phyloP scores from a whole-genome alignment of 352 stramenopile species.

The Plasmopara muralis region DNA sequence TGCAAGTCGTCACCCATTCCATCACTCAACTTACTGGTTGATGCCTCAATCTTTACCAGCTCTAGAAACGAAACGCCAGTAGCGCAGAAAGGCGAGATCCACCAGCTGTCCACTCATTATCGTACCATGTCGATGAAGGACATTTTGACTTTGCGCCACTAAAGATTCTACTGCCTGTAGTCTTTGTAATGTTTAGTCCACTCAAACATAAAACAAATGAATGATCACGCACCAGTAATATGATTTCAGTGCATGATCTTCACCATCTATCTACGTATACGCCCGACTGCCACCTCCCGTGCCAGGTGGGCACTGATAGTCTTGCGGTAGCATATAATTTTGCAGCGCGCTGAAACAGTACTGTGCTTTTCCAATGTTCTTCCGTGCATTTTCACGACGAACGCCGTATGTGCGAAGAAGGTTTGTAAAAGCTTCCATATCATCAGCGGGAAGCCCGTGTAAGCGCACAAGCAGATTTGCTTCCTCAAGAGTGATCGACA shows the following conservation, averaged over 20 bases:
- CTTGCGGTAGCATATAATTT: constrained; percentile 73
- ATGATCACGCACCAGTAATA: constrained; percentile 4
- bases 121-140: constrained; percentile 74
- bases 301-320: constrained; percentile 76
- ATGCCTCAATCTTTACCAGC: constrained; percentile 60
- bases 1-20: constrained; percentile 25
- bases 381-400: constrained; percentile 76
- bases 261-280: constrained; percentile 38
- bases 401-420: constrained; percentile 71
- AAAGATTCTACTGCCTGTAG: constrained; percentile 10
- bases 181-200: constrained; percentile 18
- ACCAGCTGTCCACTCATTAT: constrained; percentile 9
- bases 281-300: constrained; percentile 60
- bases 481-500: constrained; percentile 95
- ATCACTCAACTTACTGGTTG: constrained; percentile 61
- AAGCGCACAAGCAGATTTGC: constrained; percentile 54
- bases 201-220: constrained; percentile 24
- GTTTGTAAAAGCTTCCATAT: constrained; percentile 52
- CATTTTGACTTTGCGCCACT: constrained; percentile 39
- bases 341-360: constrained; percentile 80
- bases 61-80: constrained; percentile 41
- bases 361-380: constrained; percentile 82
- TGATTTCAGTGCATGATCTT: constrained; percentile 10
- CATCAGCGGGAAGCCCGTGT: constrained; percentile 44
- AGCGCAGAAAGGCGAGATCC: constrained; percentile 9